A percentile compares a stretch with the other conserved stretches of the same genome.
Evolutionary conservation across 768 basidiomycete genomes (phyloP).

Genomic region (Psilocybe sp.): DNA sequence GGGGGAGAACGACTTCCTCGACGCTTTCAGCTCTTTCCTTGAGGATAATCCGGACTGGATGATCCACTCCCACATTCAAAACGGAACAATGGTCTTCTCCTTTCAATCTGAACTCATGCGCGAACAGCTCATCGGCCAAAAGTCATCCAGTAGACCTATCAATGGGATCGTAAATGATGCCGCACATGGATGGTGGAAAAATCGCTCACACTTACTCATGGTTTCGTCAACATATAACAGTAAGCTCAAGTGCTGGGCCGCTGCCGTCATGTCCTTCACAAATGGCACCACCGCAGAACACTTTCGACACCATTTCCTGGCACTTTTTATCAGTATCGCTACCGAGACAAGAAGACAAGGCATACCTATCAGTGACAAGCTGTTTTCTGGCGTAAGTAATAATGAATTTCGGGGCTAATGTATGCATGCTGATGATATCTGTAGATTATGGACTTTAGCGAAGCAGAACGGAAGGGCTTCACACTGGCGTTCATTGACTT

Average conservation of each 20-base stretch:
- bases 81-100: slow-evolving; percentile 22
- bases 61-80: slow-evolving; percentile 12
- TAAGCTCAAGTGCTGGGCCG: slow-evolving; percentile 28
- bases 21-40: no score
- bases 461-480: no score
- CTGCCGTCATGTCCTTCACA: slow-evolving; percentile 27
- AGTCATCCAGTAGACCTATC: slow-evolving; percentile 13
- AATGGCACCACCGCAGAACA: slow-evolving; percentile 31
- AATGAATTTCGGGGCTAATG: no score
- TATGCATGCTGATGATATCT: no score
- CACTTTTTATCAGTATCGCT: slow-evolving; percentile 26
- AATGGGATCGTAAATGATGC: slow-evolving; percentile 36
- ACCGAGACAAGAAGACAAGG: slow-evolving; percentile 12
- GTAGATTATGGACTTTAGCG: no score
- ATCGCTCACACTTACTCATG: slow-evolving; percentile 26
- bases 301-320: slow-evolving; percentile 16
- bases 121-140: slow-evolving; percentile 22
- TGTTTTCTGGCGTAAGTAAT: slow-evolving; percentile 19
- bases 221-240: slow-evolving; percentile 26
- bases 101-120: slow-evolving; percentile 27
- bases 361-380: slow-evolving; percentile 9
- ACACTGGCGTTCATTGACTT: no score
- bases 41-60: slow-evolving; percentile 24
- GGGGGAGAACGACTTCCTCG: no score
- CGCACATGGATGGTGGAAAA: slow-evolving; percentile 32